phyloP scores from a whole-genome alignment of 768 basidiomycete species.

The Cantharellus anzutake region DNA sequence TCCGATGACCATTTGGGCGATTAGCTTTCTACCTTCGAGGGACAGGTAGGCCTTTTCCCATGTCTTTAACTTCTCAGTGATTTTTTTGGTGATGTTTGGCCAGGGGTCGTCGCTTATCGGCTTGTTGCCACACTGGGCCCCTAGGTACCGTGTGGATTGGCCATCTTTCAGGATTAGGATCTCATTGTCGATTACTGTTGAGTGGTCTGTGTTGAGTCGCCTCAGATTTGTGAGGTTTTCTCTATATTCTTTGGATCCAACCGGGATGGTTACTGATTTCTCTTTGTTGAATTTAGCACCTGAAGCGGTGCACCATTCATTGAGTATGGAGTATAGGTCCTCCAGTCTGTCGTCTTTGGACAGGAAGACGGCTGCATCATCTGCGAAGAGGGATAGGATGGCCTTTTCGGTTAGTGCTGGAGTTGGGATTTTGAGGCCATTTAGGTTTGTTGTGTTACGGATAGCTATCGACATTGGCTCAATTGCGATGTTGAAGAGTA shows the following conservation, averaged over 20 bases:
- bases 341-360: conserved; percentile 8
- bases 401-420: background rate
- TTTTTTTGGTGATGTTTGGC: too few species aligned
- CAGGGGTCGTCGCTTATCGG: too few species aligned
- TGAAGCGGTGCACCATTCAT: conserved; percentile 13
- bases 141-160: too few species aligned
- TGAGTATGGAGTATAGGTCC: conserved; percentile 7
- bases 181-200: background rate
- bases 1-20: conserved; percentile 2
- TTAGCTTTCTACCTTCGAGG: too few species aligned
- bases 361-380: conserved; percentile 15
- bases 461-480: conserved; percentile 9
- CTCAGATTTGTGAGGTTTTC: background rate
- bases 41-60: too few species aligned
- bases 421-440: background rate
- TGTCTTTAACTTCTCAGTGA: too few species aligned
- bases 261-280: conserved; percentile 13
- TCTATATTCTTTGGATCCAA: conserved; percentile 7
- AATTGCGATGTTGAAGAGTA: conserved; percentile 12
- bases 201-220: background rate
- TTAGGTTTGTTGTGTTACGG: conserved; percentile 1
- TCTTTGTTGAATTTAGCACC: conserved; percentile 13
- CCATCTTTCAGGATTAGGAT: too few species aligned
- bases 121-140: too few species aligned
- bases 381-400: conserved; percentile 6